phyloP scores from a whole-genome alignment of 192 early-diverging fungal species.

The Endogone sp. region DNA sequence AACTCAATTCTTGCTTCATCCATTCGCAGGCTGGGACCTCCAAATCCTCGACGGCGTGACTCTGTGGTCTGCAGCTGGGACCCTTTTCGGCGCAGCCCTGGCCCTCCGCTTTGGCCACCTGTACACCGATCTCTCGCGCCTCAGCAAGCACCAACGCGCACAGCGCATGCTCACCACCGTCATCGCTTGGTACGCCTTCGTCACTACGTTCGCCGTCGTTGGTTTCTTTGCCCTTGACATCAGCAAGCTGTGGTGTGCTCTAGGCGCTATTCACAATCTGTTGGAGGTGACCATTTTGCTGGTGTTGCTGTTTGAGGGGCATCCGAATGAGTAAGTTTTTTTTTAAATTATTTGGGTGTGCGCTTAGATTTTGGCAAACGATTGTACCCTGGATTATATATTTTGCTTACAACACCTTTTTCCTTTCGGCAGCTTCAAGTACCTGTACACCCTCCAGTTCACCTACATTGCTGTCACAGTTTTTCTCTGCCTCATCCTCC shows the following conservation, averaged over 20 bases:
- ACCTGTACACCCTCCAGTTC: neutral
- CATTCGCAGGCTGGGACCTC: neutral
- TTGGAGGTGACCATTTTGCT: conserved; percentile 37
- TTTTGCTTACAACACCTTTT: too few relatives aligned
- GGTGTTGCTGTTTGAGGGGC: conserved; percentile 14
- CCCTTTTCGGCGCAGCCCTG: neutral
- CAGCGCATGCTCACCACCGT: neutral
- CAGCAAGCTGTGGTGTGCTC: conserved; percentile 6
- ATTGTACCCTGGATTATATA: too few relatives aligned
- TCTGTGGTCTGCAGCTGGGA: neutral
- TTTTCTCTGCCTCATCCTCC: conserved; percentile 10
- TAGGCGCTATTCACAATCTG: conserved; percentile 34
- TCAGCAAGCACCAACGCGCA: neutral
- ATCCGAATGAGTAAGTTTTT: conserved; percentile 1
- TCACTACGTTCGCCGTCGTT: neutral
- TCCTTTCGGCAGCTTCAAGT: neutral
- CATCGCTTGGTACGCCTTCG: neutral
- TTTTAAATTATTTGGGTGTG: too few relatives aligned
- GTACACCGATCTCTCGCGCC: neutral
- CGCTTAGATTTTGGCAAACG: too few relatives aligned
- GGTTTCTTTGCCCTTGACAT: conserved; percentile 3
- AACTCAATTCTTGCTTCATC: neutral
- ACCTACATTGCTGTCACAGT: conserved; percentile 10
- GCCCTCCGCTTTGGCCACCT: neutral
- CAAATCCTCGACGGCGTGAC: neutral